Evolutionary conservation across 148 eudicot species (phyloP).

Genomic region (Mesembryanthemum crystallinum): DNA sequence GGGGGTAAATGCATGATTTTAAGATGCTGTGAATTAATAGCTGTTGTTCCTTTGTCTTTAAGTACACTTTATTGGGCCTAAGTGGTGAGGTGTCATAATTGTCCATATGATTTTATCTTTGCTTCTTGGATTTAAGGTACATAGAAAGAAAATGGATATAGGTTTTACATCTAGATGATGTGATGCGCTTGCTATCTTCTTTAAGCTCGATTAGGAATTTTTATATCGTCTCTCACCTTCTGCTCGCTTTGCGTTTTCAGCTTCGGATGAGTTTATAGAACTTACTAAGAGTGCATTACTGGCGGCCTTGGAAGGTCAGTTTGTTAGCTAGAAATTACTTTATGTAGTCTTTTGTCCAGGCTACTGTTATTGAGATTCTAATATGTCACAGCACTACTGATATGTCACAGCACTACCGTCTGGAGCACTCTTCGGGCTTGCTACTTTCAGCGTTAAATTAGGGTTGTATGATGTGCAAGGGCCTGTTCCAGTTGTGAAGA

Average conservation of each 20-base stretch:
- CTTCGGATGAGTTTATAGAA: constrained; percentile 95
- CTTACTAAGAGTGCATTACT: constrained; percentile 89
- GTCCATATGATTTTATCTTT: not conserved
- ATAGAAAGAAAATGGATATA: not conserved
- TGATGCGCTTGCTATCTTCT: not conserved
- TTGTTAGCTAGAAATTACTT: constrained; percentile 1
- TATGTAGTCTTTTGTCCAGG: not conserved
- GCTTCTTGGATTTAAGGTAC: not conserved
- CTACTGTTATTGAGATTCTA: constrained; percentile 3
- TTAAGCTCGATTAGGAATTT: not conserved
- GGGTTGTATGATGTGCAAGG: constrained; percentile 99
- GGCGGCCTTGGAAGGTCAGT: constrained; percentile 88
- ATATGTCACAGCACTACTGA: constrained; percentile 5
- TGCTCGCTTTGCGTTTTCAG: constrained; percentile 39
- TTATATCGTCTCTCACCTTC: constrained; percentile 6
- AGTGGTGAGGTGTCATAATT: not conserved
- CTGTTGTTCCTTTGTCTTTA: not conserved
- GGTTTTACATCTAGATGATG: not conserved
- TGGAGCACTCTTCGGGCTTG: constrained; percentile 95
- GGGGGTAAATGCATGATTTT: not conserved
- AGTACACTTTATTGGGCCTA: not conserved
- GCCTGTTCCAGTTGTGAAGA: constrained; percentile 87
- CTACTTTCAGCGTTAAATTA: constrained; percentile 85
- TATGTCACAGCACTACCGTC: constrained; percentile 65
- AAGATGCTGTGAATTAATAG: not conserved